A percentile compares a stretch with the other conserved stretches of the same genome.
phyloP scores from a whole-genome alignment of 1,284 basidiomycete genomes.

The Leucoagaricus sp. region DNA sequence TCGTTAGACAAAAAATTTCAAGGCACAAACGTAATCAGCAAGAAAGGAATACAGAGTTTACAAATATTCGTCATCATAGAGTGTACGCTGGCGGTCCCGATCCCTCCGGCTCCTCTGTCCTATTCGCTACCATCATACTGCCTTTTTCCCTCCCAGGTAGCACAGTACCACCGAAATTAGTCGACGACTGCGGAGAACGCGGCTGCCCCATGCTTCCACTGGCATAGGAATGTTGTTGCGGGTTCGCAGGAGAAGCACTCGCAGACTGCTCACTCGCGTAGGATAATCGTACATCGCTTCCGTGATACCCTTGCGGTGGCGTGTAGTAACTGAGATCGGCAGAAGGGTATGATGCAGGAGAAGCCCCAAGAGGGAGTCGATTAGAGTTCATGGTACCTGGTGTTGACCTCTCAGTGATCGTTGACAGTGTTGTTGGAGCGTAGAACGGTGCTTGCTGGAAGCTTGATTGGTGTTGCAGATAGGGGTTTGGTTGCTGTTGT shows the following conservation, averaged over 20 bases:
- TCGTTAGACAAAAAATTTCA: too few relatives aligned
- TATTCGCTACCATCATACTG: constrained; percentile 3
- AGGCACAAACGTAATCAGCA: not conserved
- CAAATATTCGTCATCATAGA: constrained; percentile 21
- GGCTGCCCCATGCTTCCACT: not conserved
- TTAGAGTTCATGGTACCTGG: not conserved
- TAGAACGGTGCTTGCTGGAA: not conserved
- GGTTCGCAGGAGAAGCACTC: not conserved
- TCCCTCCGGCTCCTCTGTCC: constrained; percentile 1
- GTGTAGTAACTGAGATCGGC: constrained; percentile 3
- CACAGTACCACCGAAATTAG: not conserved
- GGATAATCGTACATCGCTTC: not conserved
- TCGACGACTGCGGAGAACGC: not conserved
- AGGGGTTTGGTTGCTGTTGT: not conserved
- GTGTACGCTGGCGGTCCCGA: constrained; percentile 17
- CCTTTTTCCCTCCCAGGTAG: not conserved
- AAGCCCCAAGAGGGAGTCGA: not conserved
- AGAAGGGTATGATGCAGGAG: not conserved
- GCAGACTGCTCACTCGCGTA: not conserved
- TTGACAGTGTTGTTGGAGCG: constrained; percentile 6
- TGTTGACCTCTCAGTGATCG: constrained; percentile 10
- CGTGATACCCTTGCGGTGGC: not conserved
- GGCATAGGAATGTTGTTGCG: not conserved
- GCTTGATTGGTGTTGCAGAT: not conserved
- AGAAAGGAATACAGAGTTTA: constrained; percentile 1